Base-by-base conservation (phyloP, 2,329 filamentous ascomycete genomes). In the Trichocomaceae sp. region DNA sequence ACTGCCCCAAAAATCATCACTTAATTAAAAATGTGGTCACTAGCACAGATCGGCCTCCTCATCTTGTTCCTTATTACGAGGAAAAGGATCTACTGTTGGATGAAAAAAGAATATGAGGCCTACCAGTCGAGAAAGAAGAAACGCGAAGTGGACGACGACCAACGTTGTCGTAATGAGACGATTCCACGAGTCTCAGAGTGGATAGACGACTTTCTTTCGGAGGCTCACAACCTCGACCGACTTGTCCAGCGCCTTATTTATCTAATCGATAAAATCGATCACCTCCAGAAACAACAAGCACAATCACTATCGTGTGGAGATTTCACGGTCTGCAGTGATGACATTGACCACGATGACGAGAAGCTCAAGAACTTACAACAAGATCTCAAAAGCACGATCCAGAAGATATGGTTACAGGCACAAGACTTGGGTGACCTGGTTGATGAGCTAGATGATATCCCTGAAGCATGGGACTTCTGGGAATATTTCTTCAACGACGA, bases 261-360 rank as follows among this genome's bases (percentile, higher is more conserved):
- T 46, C 22, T 46, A 46, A 46, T 29, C 44, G 44, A 46, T 46
- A 20, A 46, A 46, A 46, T 46, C 44, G 22, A 46, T 46, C 12
- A 46, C 13, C 13, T 46, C 13, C 44, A 46, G 5, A 46, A 46
- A 46, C 44, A 29, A 46, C 20, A 23, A n/a, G 44, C 22, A 46
- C 22, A 45, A 45, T 45, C 42, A 15, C 42, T 45, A 45, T 45
- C 9, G 42, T 45, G 20, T 23, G 42, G 42, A 23, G 42, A 45
- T 23, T 1, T 45, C 42, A 45, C 44, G 13, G 44, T 29, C 22
- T 46, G 44, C 22, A 26, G 20, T n/a, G 44, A 46, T 26, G 44
- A 46, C 44, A 17, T 46, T 17, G 44, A 29, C 7, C 44, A 29
- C 12, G 44, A 26, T 29, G 44, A 46, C 22, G 44, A 46, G 22